These are phyloP conservation scores for Apiospora kogelbergensis DNA, from an alignment of 2,329 filamentous ascomycete genomes.

Conservation along the genomic window DNA sequence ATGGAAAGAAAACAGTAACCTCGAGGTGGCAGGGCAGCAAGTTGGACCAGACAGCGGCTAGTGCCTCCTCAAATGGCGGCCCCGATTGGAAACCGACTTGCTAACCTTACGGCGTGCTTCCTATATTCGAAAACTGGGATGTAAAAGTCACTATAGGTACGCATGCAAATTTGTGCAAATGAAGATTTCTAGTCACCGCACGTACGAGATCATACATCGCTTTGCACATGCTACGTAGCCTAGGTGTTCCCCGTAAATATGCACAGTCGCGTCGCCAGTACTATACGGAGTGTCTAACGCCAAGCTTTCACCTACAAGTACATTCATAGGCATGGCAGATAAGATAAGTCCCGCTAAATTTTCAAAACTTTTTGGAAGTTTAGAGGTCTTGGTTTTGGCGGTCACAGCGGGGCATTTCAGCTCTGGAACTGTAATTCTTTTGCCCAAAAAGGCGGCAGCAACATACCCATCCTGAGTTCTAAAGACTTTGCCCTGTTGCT, in stretches of 20 bases:
- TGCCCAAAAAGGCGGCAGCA: conserved; percentile 12
- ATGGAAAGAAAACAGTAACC: background rate
- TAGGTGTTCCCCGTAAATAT: no score
- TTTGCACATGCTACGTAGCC: no score
- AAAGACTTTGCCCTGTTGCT: background rate
- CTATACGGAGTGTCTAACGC: background rate
- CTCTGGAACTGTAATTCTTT: background rate
- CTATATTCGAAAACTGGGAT: no score
- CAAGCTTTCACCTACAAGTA: background rate
- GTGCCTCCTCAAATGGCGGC: background rate
- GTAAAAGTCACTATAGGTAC: no score
- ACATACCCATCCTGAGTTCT: background rate
- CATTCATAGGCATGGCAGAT: background rate
- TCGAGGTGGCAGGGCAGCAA: no score
- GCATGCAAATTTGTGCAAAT: background rate
- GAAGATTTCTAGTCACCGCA: background rate
- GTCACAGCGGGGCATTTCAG: conserved; percentile 20
- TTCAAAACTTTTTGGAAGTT: conserved; percentile 14
- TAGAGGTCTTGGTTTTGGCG: background rate
- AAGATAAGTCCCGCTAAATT: conserved; percentile 22
- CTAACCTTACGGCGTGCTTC: background rate
- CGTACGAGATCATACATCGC: background rate
- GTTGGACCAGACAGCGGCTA: background rate
- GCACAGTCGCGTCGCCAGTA: no score
- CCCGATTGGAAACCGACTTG: background rate